phyloP scores from a whole-genome alignment of 2,329 filamentous ascomycete genomes.

The Amauroascus verrucosus region DNA sequence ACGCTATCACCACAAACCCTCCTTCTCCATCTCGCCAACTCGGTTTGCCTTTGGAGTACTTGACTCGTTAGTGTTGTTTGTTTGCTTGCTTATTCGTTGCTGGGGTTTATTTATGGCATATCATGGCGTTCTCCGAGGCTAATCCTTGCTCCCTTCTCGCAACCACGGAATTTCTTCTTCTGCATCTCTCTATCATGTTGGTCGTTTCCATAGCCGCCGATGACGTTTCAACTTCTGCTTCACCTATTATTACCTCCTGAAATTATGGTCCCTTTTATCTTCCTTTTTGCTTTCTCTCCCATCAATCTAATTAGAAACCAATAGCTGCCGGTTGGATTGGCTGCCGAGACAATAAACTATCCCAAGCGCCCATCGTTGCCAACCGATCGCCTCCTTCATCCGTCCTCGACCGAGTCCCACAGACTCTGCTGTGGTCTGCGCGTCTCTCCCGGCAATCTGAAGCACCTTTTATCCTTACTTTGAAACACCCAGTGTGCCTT shows the following conservation, averaged over 20 bases:
- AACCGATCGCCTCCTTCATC: not conserved
- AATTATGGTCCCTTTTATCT: not conserved
- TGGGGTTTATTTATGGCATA: too few species aligned
- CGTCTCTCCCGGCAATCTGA: not conserved
- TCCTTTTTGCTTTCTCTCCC: too few species aligned
- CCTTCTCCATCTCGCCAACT: too few species aligned
- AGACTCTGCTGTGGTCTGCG: not conserved
- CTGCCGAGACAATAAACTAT: not conserved
- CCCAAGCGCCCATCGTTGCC: not conserved
- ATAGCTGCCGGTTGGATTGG: too few species aligned
- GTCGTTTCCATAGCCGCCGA: slow-evolving; percentile 8
- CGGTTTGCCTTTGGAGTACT: too few species aligned
- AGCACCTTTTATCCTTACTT: slow-evolving; percentile 8
- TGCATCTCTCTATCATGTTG: not conserved
- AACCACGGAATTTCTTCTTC: too few species aligned
- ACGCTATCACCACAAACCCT: too few species aligned
- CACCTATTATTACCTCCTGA: not conserved
- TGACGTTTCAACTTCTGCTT: slow-evolving; percentile 7
- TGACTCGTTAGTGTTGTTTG: too few species aligned
- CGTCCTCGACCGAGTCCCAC: not conserved
- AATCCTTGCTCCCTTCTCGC: not conserved
- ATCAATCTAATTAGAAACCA: too few species aligned
- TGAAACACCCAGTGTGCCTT: slow-evolving; percentile 6
- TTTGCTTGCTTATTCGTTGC: not conserved
- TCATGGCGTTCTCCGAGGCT: too few species aligned